These are phyloP conservation scores for Lentinus tigrinus DNA, from an alignment of 768 basidiomycete genomes.

Conservation along the genomic window DNA sequence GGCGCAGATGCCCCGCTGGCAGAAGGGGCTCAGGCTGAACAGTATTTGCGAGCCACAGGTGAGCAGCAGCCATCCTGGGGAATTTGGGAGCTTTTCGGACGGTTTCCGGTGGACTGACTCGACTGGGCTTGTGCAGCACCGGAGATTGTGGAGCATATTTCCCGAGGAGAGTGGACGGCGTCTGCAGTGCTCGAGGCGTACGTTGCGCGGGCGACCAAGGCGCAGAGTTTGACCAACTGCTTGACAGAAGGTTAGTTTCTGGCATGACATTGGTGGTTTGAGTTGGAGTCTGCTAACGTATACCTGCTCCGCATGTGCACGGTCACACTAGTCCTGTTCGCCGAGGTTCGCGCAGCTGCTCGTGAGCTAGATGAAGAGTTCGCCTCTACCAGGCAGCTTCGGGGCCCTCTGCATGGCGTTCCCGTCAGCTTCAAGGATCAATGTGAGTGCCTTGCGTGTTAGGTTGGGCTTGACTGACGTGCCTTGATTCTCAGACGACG, in stretches of 20 bases:
- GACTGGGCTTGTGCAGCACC: constrained; percentile 33
- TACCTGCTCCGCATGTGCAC: not conserved
- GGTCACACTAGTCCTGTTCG: constrained; percentile 58
- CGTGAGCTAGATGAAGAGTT: constrained; percentile 64
- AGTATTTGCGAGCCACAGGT: constrained; percentile 49
- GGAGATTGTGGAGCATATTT: constrained; percentile 43
- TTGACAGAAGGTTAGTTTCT: constrained; percentile 66
- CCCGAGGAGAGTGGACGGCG: constrained; percentile 43
- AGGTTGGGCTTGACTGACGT: not conserved
- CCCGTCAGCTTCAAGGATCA: constrained; percentile 77
- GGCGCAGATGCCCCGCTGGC: not conserved
- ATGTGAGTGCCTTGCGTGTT: constrained; percentile 35
- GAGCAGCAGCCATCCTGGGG: constrained; percentile 8
- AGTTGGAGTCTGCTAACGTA: not conserved
- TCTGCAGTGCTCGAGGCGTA: constrained; percentile 42
- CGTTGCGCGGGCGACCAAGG: constrained; percentile 44
- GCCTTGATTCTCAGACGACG: constrained; percentile 44
- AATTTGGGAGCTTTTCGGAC: no score
- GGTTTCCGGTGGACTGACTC: no score
- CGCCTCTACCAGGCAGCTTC: constrained; percentile 48
- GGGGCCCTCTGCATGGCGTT: constrained; percentile 75
- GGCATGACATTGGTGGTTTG: not conserved
- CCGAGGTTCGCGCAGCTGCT: constrained; percentile 59
- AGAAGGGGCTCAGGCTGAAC: not conserved
- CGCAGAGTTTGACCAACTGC: constrained; percentile 69